These are phyloP conservation scores for Wallacemonas sp. DNA, from an alignment of 208 protist species.

Conservation along the genomic window DNA sequence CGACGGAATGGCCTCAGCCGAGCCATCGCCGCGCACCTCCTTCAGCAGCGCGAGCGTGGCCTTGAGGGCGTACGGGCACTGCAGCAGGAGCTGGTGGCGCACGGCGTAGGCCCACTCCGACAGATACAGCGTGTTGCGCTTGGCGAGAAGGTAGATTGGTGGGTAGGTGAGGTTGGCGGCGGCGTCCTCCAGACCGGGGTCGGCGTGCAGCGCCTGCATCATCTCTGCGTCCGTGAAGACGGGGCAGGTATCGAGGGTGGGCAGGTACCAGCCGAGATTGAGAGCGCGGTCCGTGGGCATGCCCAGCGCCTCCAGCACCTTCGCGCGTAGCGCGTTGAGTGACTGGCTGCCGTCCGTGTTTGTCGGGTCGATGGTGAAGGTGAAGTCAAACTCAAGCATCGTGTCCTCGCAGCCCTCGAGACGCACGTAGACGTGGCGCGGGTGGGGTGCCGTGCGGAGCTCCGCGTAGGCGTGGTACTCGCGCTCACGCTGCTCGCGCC, in stretches of 20 bases:
- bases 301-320: conserved; percentile 38
- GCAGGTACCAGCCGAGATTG: conserved; percentile 85
- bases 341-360: conserved; percentile 18
- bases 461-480: conserved; percentile 74
- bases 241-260: conserved; percentile 81
- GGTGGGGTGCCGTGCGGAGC: conserved; percentile 53
- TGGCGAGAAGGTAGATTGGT: conserved; percentile 89
- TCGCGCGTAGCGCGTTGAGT: conserved; percentile 45
- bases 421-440: conserved; percentile 79
- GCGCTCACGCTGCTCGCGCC: conserved; percentile 69
- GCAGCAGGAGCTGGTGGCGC: conserved; percentile 87
- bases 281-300: conserved; percentile 73
- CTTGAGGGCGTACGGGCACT: conserved; percentile 86
- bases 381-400: conserved; percentile 87
- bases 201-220: conserved; percentile 69
- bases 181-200: conserved; percentile 85
- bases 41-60: conserved; percentile 70
- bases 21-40: conserved; percentile 82
- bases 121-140: conserved; percentile 75
- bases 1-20: conserved; percentile 49
- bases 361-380: conserved; percentile 41
- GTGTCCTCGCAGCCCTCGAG: conserved; percentile 87
- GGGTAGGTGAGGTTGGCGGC: conserved; percentile 60
- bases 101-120: conserved; percentile 92
- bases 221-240: conserved; percentile 78